Conservation (phyloP, 352 stramenopile species). For the Globisporangium sylvaticum region DNA sequence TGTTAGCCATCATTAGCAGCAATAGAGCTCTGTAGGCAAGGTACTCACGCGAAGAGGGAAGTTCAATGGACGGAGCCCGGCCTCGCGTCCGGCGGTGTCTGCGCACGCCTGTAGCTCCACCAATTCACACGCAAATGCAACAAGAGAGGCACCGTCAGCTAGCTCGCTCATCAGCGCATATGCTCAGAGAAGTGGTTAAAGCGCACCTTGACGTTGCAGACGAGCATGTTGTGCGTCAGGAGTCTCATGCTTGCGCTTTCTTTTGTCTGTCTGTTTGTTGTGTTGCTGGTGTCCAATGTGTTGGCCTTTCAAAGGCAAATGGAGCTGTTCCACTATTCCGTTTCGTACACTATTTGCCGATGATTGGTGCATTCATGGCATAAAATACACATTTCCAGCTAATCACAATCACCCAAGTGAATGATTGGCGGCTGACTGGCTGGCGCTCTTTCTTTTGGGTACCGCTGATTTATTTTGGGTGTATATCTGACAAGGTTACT, state of each 20-base stretch:
- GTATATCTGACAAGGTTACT: too few relatives aligned
- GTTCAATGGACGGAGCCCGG: conserved; percentile 59
- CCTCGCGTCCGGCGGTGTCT: conserved; percentile 65
- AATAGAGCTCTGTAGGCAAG: neutral
- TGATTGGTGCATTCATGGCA: neutral
- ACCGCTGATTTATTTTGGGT: too few relatives aligned
- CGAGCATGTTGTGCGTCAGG: conserved; percentile 86
- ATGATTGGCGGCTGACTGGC: conserved; percentile 43
- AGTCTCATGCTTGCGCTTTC: conserved; percentile 55
- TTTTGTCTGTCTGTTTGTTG: neutral
- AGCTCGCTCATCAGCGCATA: neutral
- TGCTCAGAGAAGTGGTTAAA: neutral
- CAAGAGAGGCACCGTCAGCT: neutral
- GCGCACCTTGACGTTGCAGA: conserved; percentile 79
- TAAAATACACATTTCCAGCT: conserved; percentile 14
- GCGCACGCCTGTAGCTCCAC: conserved; percentile 49
- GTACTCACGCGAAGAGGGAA: conserved; percentile 66
- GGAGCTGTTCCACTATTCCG: neutral
- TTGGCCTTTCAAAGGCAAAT: neutral
- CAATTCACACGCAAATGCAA: neutral
- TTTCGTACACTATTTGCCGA: neutral
- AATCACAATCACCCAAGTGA: conserved; percentile 21
- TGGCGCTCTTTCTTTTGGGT: too few relatives aligned
- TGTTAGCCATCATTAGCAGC: neutral
- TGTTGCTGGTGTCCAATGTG: neutral